A percentile compares a stretch with the other conserved stretches of the same genome.
Evolutionary conservation across 2,329 filamentous ascomycete genomes (phyloP).

Genomic region (Claviceps paspali): DNA sequence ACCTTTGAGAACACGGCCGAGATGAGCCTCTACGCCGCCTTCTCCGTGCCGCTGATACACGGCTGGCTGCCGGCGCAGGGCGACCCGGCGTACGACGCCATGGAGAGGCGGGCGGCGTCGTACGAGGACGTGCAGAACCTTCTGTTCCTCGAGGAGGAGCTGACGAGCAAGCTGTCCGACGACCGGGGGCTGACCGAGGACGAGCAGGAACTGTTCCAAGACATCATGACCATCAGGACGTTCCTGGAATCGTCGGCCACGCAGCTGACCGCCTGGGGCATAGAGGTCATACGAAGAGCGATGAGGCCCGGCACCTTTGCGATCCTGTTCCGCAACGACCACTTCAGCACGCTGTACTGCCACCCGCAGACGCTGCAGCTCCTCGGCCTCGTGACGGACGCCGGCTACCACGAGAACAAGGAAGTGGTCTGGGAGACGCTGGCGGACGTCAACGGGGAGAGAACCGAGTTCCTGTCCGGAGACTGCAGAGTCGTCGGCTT

Average conservation of each 20-base stretch:
- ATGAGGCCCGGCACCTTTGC: slow-evolving; percentile 66
- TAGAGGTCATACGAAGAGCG: slow-evolving; percentile 56
- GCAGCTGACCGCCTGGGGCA: slow-evolving; percentile 69
- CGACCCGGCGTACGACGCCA: slow-evolving; percentile 52
- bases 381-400: slow-evolving; percentile 79
- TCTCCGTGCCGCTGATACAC: slow-evolving; percentile 77
- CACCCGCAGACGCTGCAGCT: slow-evolving; percentile 65
- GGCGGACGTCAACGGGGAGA: slow-evolving; percentile 71
- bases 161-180: slow-evolving; percentile 56
- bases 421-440: slow-evolving; percentile 95
- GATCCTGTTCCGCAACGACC: slow-evolving; percentile 92
- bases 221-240: slow-evolving; percentile 69
- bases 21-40: slow-evolving; percentile 82
- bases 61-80: slow-evolving; percentile 70
- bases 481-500: slow-evolving; percentile 77
- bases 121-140: slow-evolving; percentile 89
- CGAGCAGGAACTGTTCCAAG: slow-evolving; percentile 68
- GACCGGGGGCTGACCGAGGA: slow-evolving; percentile 43
- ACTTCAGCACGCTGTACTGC: slow-evolving; percentile 88
- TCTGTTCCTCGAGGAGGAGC: slow-evolving; percentile 74
- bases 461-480: slow-evolving; percentile 72
- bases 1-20: slow-evolving; percentile 78
- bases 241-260: slow-evolving; percentile 73
- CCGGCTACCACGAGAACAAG: slow-evolving; percentile 72
- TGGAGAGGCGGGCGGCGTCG: slow-evolving; percentile 60